Base-by-base conservation (phyloP, 768 basidiomycete genomes). In the Crucibulum laeve region DNA sequence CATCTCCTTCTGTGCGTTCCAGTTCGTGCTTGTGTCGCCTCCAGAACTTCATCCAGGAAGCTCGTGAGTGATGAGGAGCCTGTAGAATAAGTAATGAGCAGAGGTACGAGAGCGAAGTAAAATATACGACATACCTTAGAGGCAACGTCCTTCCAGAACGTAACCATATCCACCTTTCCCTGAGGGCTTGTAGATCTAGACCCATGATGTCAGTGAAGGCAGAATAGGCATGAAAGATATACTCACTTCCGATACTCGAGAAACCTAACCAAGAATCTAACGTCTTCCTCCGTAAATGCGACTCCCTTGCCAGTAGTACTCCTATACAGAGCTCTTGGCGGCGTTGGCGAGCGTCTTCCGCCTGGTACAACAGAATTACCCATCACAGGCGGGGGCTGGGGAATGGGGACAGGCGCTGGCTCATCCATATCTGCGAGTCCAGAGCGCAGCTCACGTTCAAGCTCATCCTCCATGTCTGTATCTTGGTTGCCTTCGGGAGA, bases 41-140 rank as follows among this genome's bases (percentile, higher is more conserved):
- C 79, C 88, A 92, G 62, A 82, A 92, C 63, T 92, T 92, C 87
- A 92, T 90, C 90, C 90, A 92, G 4, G 90, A 92, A 37, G 90
- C 90, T 26, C 88, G 82, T 19, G 90, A 91, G 56, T 92, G 90
- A 62, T 92, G 90, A 0, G 90, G 90, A 0, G 89, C 89, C 85
- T 88, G 53, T 17, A 17, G 30, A 14, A 44, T 22, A 32, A 37
- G 40, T 19, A 33, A 34, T n/a, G 1, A 18, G 5, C 5, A 22
- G 44, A 21, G 18, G 11, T n/a, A 42, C 19, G 5, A 37, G 28
- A 25, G 21, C 21, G 19, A 14, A 14, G 30, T 6, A 14, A 30
- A 39, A 5, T 13, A 22, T 14, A 50, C 17, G 22, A 30, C 40
- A 25, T 37, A 54, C 54, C 48, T 66, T 66, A 14, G 45, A 25